A percentile compares a stretch with the other conserved stretches of the same genome.
phyloP scores from a whole-genome alignment of 202 grass and related monocot genomes.

The Hordeum pubiflorum region DNA sequence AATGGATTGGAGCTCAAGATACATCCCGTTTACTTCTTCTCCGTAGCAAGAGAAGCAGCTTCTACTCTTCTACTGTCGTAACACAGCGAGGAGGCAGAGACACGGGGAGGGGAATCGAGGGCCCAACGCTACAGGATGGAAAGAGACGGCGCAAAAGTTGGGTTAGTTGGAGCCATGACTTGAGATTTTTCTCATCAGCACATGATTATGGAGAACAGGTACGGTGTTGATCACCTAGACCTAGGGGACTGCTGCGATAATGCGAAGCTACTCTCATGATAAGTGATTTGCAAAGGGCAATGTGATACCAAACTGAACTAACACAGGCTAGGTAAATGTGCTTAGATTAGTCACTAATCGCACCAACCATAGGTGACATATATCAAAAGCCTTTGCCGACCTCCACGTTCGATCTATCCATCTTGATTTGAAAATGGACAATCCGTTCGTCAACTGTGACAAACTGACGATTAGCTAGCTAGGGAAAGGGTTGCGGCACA shows the following conservation, averaged over 20 bases:
- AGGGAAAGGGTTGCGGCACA: background rate
- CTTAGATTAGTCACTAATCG: background rate
- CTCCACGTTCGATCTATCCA: background rate
- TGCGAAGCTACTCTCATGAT: background rate
- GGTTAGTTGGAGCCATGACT: slow-evolving; percentile 30
- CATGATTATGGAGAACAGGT: background rate
- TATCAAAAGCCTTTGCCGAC: background rate
- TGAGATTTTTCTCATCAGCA: background rate
- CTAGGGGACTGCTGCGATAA: background rate
- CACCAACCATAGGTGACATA: background rate
- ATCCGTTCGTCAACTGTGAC: background rate
- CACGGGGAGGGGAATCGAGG: background rate
- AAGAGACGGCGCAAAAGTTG: background rate
- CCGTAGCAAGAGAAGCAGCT: no score
- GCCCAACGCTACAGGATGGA: slow-evolving; percentile 1
- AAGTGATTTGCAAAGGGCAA: no score
- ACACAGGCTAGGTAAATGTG: background rate
- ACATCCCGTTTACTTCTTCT: slow-evolving; percentile 7
- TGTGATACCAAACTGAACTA: no score
- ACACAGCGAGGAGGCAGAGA: background rate
- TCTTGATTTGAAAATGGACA: background rate
- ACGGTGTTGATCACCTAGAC: background rate
- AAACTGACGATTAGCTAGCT: background rate
- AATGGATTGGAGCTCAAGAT: slow-evolving; percentile 80
- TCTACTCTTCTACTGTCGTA: background rate